Evolutionary conservation across 352 stramenopile genomes (phyloP), one percentile per base, ranked within the genome.

Genomic region (Globisporangium emineosum): DNA sequence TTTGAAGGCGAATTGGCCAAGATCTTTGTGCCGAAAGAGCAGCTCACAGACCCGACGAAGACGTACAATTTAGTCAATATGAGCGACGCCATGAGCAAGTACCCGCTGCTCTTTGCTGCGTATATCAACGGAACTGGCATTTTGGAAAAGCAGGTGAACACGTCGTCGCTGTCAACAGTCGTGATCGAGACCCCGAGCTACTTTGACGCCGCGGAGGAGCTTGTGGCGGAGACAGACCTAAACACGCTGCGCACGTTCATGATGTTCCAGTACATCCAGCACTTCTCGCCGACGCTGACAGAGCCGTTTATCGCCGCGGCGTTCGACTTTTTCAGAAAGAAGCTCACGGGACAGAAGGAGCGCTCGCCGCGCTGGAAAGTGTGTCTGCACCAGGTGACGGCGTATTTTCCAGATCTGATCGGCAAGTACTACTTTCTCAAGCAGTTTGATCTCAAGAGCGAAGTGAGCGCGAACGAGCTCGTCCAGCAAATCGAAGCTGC

Each of bases 371-470:
- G 92, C 9, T 96, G 91, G 87, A 98, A 98, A 64, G 75, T 93
- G 21, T 96, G 89, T 65, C 80, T 98, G 60, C 70, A 65, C 13
- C 72, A 71, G 6, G 79, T 89, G 27, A 79, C 65, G 0, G 37
- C 62, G 19, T 73, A 68, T 19, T 88, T 93, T 37, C 84, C 84
- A 1, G 66, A 79, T 19, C 64, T 91, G n/a, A 73, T 90, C 21
- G 93, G 91, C 45, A 96, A 98, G 64, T 85, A 98, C 45, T 98
- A 92, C 62, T 95, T 91, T 35, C 77, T 93, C 32, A 83, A 91
- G 65, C 89, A 90, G 33, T 98, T 98, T 71, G 88, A 97, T 67
- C 58, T 79, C 17, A 70, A 76, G 7, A 90, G 82, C 62, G 94
- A 98, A 62, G 66, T 79, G 49, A 68, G 78, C 21, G 91, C 94